A percentile compares a stretch with the other conserved stretches of the same genome.
phyloP scores from a whole-genome alignment of 2,329 filamentous ascomycete genomes.

The Ascochyta pisi region DNA sequence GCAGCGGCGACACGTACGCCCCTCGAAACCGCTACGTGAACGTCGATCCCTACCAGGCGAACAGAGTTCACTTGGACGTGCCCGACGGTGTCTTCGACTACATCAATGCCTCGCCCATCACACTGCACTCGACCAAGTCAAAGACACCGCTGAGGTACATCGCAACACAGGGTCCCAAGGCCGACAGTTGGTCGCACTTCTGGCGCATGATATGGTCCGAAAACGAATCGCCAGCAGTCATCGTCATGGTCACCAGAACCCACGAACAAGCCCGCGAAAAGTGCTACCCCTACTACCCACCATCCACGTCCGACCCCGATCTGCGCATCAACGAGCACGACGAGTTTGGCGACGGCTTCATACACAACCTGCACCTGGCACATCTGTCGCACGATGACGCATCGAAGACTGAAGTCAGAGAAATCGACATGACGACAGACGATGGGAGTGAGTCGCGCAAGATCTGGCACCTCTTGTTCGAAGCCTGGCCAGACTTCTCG shows the following conservation, averaged over 20 bases:
- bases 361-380: conserved; percentile 70
- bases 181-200: conserved; percentile 76
- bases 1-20: conserved; percentile 63
- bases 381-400: conserved; percentile 61
- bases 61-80: conserved; percentile 81
- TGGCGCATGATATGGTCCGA: conserved; percentile 97
- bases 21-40: conserved; percentile 85
- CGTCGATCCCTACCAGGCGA: conserved; percentile 87
- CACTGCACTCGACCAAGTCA: conserved; percentile 50
- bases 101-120: conserved; percentile 60
- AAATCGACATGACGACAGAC: conserved; percentile 63
- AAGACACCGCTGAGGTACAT: conserved; percentile 70
- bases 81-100: conserved; percentile 67
- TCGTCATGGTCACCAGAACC: conserved; percentile 94
- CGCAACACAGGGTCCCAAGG: conserved; percentile 86
- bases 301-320: conserved; percentile 46
- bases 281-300: conserved; percentile 87
- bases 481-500: conserved; percentile 88
- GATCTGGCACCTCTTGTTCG: conserved; percentile 86
- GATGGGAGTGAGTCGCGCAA: conserved; percentile 62
- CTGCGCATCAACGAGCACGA: conserved; percentile 67
- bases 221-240: conserved; percentile 71
- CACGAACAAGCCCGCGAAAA: conserved; percentile 80
- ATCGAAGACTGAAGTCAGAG: conserved; percentile 73
- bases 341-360: conserved; percentile 70